A percentile compares a stretch with the other conserved stretches of the same genome.
These are phyloP conservation scores for Trichoderma citrinoviride DNA, from an alignment of 2,329 filamentous ascomycete genomes.

Conservation along the genomic window DNA sequence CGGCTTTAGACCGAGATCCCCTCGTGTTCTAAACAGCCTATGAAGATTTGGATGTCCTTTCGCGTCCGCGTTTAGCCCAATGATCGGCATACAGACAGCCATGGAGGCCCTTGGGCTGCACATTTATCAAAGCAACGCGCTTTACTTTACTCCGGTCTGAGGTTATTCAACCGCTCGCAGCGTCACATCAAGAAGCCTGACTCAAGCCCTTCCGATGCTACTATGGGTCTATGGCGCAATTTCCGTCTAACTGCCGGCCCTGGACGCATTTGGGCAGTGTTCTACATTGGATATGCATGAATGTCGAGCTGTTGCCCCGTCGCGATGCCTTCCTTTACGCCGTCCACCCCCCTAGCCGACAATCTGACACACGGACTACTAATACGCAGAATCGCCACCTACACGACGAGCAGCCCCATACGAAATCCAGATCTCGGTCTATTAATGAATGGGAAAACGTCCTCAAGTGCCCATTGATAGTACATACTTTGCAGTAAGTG, in stretches of 20 bases:
- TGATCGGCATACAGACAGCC: not conserved
- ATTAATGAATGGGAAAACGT: not conserved
- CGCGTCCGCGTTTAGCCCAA: not conserved
- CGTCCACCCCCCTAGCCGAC: not conserved
- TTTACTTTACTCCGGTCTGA: not conserved
- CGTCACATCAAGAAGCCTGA: not conserved
- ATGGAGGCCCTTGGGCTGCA: not conserved
- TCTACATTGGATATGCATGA: not conserved
- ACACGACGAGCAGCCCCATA: not conserved
- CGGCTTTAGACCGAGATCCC: not conserved
- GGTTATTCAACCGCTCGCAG: not conserved
- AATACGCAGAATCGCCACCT: slow-evolving; percentile 1
- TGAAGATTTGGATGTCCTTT: not conserved
- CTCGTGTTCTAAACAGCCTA: not conserved
- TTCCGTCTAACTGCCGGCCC: not conserved
- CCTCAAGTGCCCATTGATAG: no score
- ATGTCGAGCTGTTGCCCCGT: not conserved
- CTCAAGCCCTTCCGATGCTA: not conserved
- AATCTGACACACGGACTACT: not conserved
- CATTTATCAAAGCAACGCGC: not conserved
- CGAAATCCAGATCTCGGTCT: not conserved
- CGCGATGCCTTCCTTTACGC: not conserved
- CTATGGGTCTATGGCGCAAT: not conserved
- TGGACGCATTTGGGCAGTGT: not conserved
- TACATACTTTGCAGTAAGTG: not conserved